A percentile compares a stretch with the other conserved stretches of the same genome.
Evolutionary conservation across 768 basidiomycete species (phyloP).

Genomic region (Clavulina sp.): DNA sequence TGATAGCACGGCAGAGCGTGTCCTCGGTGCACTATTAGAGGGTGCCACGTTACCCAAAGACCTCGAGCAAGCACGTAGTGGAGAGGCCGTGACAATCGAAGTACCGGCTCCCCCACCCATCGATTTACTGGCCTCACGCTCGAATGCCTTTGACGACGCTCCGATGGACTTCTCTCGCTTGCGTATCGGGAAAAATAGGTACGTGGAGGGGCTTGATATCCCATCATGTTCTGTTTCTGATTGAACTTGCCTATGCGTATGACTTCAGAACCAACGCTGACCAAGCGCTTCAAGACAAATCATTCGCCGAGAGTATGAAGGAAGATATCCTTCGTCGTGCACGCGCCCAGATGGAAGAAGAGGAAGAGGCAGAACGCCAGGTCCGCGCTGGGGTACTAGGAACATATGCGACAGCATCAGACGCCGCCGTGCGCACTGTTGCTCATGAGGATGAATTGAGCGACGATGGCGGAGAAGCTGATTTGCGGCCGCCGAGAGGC

Average conservation of each 20-base stretch:
- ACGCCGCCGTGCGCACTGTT: conserved; percentile 16
- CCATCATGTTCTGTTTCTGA: not conserved
- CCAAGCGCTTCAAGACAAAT: conserved; percentile 35
- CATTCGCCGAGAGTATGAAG: conserved; percentile 59
- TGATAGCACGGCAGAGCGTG: conserved; percentile 44
- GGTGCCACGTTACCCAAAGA: conserved; percentile 35
- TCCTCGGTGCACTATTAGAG: conserved; percentile 59
- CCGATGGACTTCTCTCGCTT: conserved; percentile 44
- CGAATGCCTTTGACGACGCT: conserved; percentile 64
- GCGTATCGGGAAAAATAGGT: conserved; percentile 43
- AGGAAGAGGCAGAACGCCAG: conserved; percentile 43
- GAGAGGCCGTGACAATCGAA: conserved; percentile 13
- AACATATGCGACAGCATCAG: conserved; percentile 16
- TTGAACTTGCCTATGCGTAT: conserved; percentile 5
- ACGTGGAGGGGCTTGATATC: conserved; percentile 13
- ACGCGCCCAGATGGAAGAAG: conserved; percentile 40
- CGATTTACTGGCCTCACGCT: conserved; percentile 19
- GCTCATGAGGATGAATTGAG: conserved; percentile 38
- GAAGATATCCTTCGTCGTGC: conserved; percentile 63
- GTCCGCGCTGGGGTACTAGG: conserved; percentile 19
- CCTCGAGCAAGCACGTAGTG: conserved; percentile 13
- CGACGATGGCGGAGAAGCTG: conserved; percentile 8
- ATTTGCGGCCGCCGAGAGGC: conserved; percentile 7
- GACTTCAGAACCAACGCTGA: conserved; percentile 29
- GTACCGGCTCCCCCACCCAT: conserved; percentile 12